Conservation (phyloP, 257 asterid species). For the Nicotiana tabacum region DNA sequence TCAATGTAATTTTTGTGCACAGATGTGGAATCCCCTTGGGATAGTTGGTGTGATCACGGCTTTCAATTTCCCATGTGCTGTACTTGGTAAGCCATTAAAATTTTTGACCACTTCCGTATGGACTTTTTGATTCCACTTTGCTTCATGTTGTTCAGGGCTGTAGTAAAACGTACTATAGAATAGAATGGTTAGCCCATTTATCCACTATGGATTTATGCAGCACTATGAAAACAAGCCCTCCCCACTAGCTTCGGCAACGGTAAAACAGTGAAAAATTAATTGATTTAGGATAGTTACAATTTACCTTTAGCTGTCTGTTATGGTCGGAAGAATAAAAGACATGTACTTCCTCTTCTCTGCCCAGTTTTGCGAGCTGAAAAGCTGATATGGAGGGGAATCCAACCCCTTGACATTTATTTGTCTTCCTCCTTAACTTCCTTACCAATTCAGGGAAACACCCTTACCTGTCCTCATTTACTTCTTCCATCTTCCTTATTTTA, state of each 20-base stretch:
- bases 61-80: slow-evolving; percentile 98
- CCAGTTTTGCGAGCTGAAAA: not conserved
- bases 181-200: not conserved
- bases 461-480: not conserved
- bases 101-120: not conserved
- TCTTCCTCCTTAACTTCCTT: not conserved
- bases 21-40: slow-evolving; percentile 99
- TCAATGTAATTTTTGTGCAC: slow-evolving; percentile 21
- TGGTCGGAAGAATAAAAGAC: not conserved
- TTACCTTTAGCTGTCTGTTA: not conserved
- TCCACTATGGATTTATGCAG: not conserved
- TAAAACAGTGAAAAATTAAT: not conserved
- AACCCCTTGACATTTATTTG: not conserved
- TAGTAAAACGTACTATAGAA: not conserved
- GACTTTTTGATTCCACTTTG: not conserved
- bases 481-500: not conserved
- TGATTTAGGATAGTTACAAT: not conserved
- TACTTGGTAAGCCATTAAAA: slow-evolving; percentile 63
- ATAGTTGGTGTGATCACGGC: slow-evolving; percentile 94
- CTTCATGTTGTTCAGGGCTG: not conserved
- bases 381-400: not conserved
- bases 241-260: not conserved
- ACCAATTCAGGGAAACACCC: not conserved
- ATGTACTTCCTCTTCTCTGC: not conserved
- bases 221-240: not conserved